These are phyloP conservation scores for Seiridium unicorne DNA, from an alignment of 2,329 filamentous ascomycete species.

Conservation along the genomic window DNA sequence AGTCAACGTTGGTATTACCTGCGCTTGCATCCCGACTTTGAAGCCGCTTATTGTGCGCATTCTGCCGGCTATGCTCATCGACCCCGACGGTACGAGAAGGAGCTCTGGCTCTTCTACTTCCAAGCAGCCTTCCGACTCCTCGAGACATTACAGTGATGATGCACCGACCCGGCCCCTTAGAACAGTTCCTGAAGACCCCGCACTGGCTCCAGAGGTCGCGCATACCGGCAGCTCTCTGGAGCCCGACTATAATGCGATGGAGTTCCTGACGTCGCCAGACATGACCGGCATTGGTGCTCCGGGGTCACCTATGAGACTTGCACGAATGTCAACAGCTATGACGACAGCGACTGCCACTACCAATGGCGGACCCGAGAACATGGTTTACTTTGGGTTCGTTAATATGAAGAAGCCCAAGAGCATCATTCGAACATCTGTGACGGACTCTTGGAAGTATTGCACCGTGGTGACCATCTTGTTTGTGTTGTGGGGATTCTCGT, in stretches of 20 bases:
- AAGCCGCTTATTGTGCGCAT: slow-evolving; percentile 77
- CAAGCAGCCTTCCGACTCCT: slow-evolving; percentile 21
- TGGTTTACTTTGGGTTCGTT: slow-evolving; percentile 74
- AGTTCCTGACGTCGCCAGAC: slow-evolving; percentile 46
- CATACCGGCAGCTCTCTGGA: slow-evolving; percentile 19
- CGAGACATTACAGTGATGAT: slow-evolving; percentile 20
- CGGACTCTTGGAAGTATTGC: slow-evolving; percentile 70
- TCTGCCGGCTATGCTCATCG: slow-evolving; percentile 55
- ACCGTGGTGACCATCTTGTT: slow-evolving; percentile 77
- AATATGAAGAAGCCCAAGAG: slow-evolving; percentile 68
- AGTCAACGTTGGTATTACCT: slow-evolving; percentile 86
- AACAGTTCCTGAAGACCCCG: slow-evolving; percentile 9
- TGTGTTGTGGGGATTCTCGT: slow-evolving; percentile 87
- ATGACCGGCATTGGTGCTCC: slow-evolving; percentile 15
- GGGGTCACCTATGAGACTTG: slow-evolving; percentile 12
- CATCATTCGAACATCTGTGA: slow-evolving; percentile 62
- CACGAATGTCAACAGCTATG: slow-evolving; percentile 22
- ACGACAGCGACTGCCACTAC: slow-evolving; percentile 36
- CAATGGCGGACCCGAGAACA: slow-evolving; percentile 36
- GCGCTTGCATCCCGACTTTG: slow-evolving; percentile 86
- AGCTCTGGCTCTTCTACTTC: slow-evolving; percentile 24
- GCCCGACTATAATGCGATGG: slow-evolving; percentile 34
- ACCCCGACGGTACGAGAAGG: slow-evolving; percentile 42
- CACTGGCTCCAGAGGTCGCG: slow-evolving; percentile 12
- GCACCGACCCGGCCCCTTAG: slow-evolving; percentile 11